Evolutionary conservation across 1,139 yeast genomes (phyloP), one percentile per base, ranked within the genome.

Genomic region (Arxiozyma bovina): DNA sequence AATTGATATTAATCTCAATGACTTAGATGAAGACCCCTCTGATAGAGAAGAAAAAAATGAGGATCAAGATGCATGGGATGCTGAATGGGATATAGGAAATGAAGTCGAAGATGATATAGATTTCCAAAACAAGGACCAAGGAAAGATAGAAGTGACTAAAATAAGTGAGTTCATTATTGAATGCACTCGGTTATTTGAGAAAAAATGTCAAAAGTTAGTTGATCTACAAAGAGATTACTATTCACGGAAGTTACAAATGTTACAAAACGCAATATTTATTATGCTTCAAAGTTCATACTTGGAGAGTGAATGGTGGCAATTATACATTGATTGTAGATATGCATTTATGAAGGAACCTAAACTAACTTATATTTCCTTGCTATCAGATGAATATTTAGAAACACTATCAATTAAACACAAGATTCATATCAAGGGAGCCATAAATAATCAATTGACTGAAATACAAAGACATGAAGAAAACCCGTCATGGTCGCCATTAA

Each of bases 221-320:
- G 45, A 58, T 18, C 2, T 12, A 34, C 60, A 60, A 42, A 50
- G 55, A 17, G 55, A 59, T 20, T 61, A 61, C 50, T 59, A 53
- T 34, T 54, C 54, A 12, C 63, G 66, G 52, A 68, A 67, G 54
- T 56, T 59, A n/a, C 66, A 64, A 45, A 54, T 67, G 12, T 53
- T 68, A 34, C 70, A 66, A 50, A 66, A 70, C 1, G 49, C 63
- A 3, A 61, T 64, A 42, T 60, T 66, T 55, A 66, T 67, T 1
- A 58, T 65, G 45, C 51, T 61, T n/a, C 56, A 54, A n/a, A 50
- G 58, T 9, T 58, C 61, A 43, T 63, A 53, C 25, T 38, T 44
- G n/a, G 54, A 55, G 7, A 38, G 34, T 38, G 59, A 67, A 15
- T 68, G 71, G 71, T 61, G 62, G 57, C 66, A 64, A 50, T 55